A percentile compares a stretch with the other conserved stretches of the same genome.
Conservation (phyloP, 768 basidiomycete species). For the Agaricus sinodeliciosus region DNA sequence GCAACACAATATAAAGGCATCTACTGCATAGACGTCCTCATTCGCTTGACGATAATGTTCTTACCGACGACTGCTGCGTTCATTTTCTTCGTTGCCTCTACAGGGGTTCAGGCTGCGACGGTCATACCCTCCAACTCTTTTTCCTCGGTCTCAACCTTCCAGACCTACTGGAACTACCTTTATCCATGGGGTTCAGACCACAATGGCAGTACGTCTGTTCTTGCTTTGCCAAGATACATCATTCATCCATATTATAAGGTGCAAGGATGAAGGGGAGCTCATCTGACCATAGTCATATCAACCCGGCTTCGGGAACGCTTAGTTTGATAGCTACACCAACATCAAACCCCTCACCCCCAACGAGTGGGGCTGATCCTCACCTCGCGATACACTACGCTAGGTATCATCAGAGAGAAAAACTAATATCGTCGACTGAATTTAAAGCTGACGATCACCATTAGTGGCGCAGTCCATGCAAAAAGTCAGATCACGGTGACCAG, state of each 20-base stretch:
- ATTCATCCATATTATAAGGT: slow-evolving; percentile 16
- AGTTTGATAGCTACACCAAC: slow-evolving; percentile 36
- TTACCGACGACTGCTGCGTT: slow-evolving; percentile 4
- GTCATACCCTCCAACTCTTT: slow-evolving; percentile 36
- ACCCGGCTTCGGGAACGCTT: slow-evolving; percentile 28
- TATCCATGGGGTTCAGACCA: slow-evolving; percentile 44
- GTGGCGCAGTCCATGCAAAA: slow-evolving; percentile 36
- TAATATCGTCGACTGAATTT: background rate
- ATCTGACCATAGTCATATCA: slow-evolving; percentile 32
- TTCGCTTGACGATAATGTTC: background rate
- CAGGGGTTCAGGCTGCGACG: slow-evolving; percentile 19
- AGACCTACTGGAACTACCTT: slow-evolving; percentile 34
- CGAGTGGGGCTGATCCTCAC: slow-evolving; percentile 32
- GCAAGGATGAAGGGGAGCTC: slow-evolving; percentile 38
- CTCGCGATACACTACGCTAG: slow-evolving; percentile 38
- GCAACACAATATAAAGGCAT: background rate
- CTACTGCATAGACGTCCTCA: background rate
- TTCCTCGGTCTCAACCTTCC: slow-evolving; percentile 29
- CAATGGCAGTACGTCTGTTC: slow-evolving; percentile 30
- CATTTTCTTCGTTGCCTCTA: slow-evolving; percentile 13
- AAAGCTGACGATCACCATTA: slow-evolving; percentile 3
- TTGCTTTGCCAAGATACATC: background rate
- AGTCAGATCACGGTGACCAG: slow-evolving; percentile 34
- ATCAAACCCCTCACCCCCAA: slow-evolving; percentile 28
- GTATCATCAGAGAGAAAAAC: slow-evolving; percentile 10